Evolutionary conservation across 225 moss, liverwort and hornwort species (phyloP).

Genomic region (Straminergon stramineum): DNA sequence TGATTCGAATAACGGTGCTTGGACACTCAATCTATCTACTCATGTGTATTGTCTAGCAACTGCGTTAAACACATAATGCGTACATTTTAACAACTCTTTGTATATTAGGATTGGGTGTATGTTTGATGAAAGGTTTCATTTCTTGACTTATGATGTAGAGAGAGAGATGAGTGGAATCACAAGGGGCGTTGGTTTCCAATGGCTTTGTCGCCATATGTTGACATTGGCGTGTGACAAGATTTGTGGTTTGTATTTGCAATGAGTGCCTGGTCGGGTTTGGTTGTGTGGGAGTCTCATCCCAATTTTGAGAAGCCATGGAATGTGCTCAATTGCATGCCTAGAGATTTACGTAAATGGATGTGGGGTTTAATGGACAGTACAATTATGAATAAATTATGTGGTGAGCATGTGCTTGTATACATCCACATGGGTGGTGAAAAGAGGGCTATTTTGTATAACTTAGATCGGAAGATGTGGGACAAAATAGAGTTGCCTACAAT

Average conservation of each 20-base stretch:
- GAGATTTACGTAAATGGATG: background rate
- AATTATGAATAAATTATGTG: background rate
- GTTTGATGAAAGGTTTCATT: background rate
- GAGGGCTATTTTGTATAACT: background rate
- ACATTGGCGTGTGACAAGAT: background rate
- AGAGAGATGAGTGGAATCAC: background rate
- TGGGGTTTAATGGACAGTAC: background rate
- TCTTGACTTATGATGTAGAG: background rate
- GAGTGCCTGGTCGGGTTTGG: background rate
- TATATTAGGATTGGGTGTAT: background rate
- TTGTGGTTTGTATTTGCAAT: background rate
- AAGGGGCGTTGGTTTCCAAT: rapidly evolving
- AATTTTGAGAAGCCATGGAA: background rate
- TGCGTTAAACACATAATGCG: background rate
- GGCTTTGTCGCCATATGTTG: too few relatives aligned
- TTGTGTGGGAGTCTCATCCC: background rate
- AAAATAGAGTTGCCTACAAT: background rate
- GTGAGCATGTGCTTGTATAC: constrained; percentile 1
- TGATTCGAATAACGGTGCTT: background rate
- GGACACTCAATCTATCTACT: background rate
- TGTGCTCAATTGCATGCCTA: background rate
- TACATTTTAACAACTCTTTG: background rate
- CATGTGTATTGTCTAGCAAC: background rate
- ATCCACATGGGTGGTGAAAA: background rate
- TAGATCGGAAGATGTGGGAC: background rate